phyloP scores from a whole-genome alignment of 148 eudicot genomes.

The Salicornia ramosissima region DNA sequence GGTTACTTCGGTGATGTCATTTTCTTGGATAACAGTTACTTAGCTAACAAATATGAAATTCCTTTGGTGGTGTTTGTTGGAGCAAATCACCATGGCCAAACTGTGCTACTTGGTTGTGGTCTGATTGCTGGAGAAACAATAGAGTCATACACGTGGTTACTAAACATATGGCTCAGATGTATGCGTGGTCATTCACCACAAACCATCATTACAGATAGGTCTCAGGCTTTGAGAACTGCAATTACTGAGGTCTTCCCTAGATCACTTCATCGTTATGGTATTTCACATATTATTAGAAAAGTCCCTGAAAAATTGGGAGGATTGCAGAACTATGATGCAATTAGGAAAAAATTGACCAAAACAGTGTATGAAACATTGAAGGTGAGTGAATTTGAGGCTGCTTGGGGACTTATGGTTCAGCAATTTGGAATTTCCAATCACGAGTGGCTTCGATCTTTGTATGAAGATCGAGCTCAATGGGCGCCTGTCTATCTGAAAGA shows the following conservation, averaged over 20 bases:
- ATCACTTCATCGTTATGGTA: slow-evolving; percentile 54
- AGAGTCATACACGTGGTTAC: slow-evolving; percentile 62
- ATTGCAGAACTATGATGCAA: slow-evolving; percentile 49
- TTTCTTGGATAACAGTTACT: slow-evolving; percentile 54
- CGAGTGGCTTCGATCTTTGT: slow-evolving; percentile 61
- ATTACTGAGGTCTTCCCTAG: slow-evolving; percentile 52
- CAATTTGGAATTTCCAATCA: slow-evolving; percentile 46
- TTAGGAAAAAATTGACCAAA: slow-evolving; percentile 43
- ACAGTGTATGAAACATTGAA: slow-evolving; percentile 54
- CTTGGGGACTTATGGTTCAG: slow-evolving; percentile 64
- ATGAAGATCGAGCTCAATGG: slow-evolving; percentile 69
- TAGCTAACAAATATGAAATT: slow-evolving; percentile 52
- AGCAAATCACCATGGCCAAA: slow-evolving; percentile 69
- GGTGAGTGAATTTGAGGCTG: slow-evolving; percentile 62
- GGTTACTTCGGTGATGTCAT: slow-evolving; percentile 67
- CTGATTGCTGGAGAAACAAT: slow-evolving; percentile 52
- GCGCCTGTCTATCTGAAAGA: slow-evolving; percentile 67
- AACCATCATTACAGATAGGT: slow-evolving; percentile 63
- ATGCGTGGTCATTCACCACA: slow-evolving; percentile 48
- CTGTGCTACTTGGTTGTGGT: slow-evolving; percentile 66
- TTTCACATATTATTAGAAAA: slow-evolving; percentile 59
- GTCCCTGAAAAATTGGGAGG: slow-evolving; percentile 72
- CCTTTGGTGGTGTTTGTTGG: slow-evolving; percentile 75
- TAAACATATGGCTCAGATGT: slow-evolving; percentile 57
- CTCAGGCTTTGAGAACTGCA: slow-evolving; percentile 47